Percentiles rank a stretch among this genome's conserved stretches.
These are phyloP conservation scores for Medicago arabica DNA, from an alignment of 306 rosid genomes.

Conservation along the genomic window DNA sequence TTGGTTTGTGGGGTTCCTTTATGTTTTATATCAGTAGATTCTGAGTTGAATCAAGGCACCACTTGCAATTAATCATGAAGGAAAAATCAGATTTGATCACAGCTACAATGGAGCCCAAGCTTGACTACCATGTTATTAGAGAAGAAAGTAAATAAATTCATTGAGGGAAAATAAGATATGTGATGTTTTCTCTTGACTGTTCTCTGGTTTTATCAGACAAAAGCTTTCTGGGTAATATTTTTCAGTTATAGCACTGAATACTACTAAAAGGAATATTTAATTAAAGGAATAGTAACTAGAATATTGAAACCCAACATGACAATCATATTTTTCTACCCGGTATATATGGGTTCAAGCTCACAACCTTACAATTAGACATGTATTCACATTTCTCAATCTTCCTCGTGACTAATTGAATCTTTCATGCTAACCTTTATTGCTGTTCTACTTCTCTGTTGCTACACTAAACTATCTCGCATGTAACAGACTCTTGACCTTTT, in stretches of 20 bases:
- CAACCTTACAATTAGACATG: slow-evolving; percentile 26
- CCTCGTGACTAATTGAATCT: slow-evolving; percentile 29
- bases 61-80: not conserved
- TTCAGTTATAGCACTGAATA: slow-evolving; percentile 10
- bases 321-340: slow-evolving; percentile 26
- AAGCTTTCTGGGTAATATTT: slow-evolving; percentile 2
- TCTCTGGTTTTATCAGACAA: not conserved
- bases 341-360: slow-evolving; percentile 11
- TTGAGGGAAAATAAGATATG: not conserved
- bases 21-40: slow-evolving; percentile 10
- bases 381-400: slow-evolving; percentile 24
- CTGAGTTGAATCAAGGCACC: slow-evolving; percentile 3
- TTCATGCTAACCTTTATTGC: slow-evolving; percentile 19
- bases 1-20: not conserved
- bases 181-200: not conserved
- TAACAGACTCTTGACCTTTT: slow-evolving; percentile 93
- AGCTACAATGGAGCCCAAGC: not conserved
- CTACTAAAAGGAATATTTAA: not conserved
- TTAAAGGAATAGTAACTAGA: not conserved
- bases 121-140: slow-evolving; percentile 3
- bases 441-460: slow-evolving; percentile 25
- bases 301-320: slow-evolving; percentile 4
- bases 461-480: slow-evolving; percentile 43
- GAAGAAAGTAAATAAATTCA: slow-evolving; percentile 17
- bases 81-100: slow-evolving; percentile 7